Percentiles rank a stretch among this genome's conserved stretches.
phyloP scores from a whole-genome alignment of 345 rosid species.

The Brassica juncea region DNA sequence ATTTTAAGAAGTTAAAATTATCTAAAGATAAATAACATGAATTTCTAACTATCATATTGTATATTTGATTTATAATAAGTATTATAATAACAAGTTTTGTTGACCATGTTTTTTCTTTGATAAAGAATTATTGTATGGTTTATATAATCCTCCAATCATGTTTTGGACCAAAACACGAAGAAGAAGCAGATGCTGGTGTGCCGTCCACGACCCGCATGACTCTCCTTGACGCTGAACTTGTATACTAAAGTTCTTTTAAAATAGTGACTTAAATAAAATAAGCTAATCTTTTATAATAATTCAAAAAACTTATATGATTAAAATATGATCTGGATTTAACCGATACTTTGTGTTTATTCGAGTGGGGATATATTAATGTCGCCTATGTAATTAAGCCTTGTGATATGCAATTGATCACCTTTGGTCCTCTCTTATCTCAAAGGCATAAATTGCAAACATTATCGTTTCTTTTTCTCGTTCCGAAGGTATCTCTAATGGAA shows the following conservation, averaged over 20 bases:
- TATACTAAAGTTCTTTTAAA: not conserved
- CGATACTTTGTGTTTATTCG: not conserved
- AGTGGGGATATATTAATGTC: slow-evolving; percentile 22
- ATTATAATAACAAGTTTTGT: slow-evolving; percentile 1
- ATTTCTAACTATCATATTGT: too few relatives aligned
- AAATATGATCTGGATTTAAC: slow-evolving; percentile 1
- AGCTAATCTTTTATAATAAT: not conserved
- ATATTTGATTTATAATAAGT: too few relatives aligned
- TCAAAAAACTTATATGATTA: not conserved
- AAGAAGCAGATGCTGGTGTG: slow-evolving; percentile 38
- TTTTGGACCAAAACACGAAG: slow-evolving; percentile 41
- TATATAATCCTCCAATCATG: slow-evolving; percentile 34
- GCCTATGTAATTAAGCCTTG: too few relatives aligned
- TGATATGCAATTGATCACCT: not conserved
- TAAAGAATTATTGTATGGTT: not conserved
- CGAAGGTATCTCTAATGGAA: too few relatives aligned
- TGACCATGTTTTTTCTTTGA: not conserved
- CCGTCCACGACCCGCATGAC: slow-evolving; percentile 49
- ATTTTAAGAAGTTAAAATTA: too few relatives aligned
- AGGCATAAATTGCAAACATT: not conserved
- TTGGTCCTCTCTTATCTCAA: slow-evolving; percentile 1
- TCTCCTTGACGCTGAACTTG: slow-evolving; percentile 30
- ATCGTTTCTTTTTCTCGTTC: slow-evolving; percentile 1
- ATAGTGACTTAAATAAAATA: not conserved
- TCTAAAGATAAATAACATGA: too few relatives aligned